Percentiles rank a stretch among this genome's conserved stretches.
phyloP scores from a whole-genome alignment of 2,329 filamentous ascomycete genomes.

The Exophiala spinifera region DNA sequence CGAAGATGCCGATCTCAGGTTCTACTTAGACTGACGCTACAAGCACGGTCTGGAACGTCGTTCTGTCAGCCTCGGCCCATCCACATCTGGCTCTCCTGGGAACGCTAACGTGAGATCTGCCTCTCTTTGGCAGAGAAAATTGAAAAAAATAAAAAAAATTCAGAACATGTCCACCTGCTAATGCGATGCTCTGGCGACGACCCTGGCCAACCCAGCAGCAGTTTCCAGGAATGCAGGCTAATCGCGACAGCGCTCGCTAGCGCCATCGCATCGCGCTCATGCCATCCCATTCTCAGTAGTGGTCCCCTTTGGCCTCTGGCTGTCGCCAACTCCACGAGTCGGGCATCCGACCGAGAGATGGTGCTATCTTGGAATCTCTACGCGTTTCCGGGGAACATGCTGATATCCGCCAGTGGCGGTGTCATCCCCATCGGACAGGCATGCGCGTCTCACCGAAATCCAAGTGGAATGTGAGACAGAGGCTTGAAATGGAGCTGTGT shows the following conservation, averaged over 20 bases:
- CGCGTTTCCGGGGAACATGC: slow-evolving; percentile 4
- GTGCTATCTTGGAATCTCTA: background rate
- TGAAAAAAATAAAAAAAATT: background rate
- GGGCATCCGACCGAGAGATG: slow-evolving; percentile 1
- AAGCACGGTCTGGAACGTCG: no score
- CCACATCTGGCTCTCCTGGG: background rate
- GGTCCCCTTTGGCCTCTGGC: background rate
- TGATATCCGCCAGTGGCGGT: background rate
- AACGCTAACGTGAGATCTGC: slow-evolving; percentile 12
- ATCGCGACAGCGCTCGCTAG: slow-evolving; percentile 8
- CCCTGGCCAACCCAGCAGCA: slow-evolving; percentile 5
- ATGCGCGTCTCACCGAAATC: background rate
- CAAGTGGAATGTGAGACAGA: background rate
- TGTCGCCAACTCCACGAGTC: slow-evolving; percentile 12
- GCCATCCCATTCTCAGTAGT: background rate
- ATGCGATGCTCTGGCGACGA: slow-evolving; percentile 11
- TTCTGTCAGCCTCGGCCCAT: background rate
- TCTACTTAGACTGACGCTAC: no score
- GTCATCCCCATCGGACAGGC: background rate
- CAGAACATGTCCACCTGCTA: background rate
- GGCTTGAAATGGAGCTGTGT: background rate
- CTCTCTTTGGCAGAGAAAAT: no score
- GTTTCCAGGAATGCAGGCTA: slow-evolving; percentile 17
- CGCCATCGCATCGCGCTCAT: slow-evolving; percentile 2
- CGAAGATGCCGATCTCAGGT: no score